Evolutionary conservation across 495 filamentous ascomycete genomes (phyloP).

Genomic region (Pyrenula massariospora): DNA sequence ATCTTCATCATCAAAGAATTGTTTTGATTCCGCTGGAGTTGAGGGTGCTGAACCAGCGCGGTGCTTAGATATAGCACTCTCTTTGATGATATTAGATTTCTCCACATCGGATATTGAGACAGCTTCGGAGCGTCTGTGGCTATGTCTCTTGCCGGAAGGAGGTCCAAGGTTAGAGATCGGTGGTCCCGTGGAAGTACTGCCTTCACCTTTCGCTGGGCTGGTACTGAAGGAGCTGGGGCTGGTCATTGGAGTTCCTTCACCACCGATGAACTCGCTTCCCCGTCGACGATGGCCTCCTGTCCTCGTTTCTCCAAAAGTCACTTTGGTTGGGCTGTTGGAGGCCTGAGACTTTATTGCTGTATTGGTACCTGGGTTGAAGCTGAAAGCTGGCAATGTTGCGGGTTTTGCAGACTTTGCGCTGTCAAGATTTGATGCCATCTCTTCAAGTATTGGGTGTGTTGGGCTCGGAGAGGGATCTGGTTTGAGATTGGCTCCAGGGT

Average conservation of each 20-base stretch:
- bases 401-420: background rate
- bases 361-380: constrained; percentile 18
- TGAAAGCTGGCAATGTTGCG: constrained; percentile 20
- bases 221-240: constrained; percentile 46
- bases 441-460: constrained; percentile 14
- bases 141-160: constrained; percentile 43
- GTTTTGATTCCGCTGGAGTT: constrained; percentile 43
- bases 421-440: background rate
- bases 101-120: constrained; percentile 63
- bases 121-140: constrained; percentile 75
- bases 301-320: constrained; percentile 7
- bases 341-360: constrained; percentile 17
- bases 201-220: constrained; percentile 53
- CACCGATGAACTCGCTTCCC: constrained; percentile 70
- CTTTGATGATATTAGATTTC: constrained; percentile 57
- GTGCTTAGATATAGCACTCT: constrained; percentile 27
- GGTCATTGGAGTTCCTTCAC: constrained; percentile 46
- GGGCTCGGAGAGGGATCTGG: constrained; percentile 16
- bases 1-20: constrained; percentile 18
- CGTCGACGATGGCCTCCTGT: constrained; percentile 56
- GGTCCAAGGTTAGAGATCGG: constrained; percentile 28
- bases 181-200: constrained; percentile 34
- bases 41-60: constrained; percentile 54
- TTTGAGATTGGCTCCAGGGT: constrained; percentile 32
- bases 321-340: constrained; percentile 23